Conservation (phyloP, 305 asterid species). For the Fraxinus albicans region DNA sequence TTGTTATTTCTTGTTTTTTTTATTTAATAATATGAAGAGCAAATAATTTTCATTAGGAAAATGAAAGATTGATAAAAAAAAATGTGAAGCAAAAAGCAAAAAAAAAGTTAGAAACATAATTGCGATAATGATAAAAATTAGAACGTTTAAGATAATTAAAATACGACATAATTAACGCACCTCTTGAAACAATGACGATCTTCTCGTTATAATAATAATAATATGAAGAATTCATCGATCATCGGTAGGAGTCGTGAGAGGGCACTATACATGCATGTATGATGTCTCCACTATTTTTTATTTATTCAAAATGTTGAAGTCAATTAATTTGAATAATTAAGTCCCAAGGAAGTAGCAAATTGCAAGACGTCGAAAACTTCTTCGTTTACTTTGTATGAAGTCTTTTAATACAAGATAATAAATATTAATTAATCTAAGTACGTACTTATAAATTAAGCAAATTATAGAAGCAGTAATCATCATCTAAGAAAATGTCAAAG, state of each 20-base stretch:
- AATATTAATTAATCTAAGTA: too few species aligned
- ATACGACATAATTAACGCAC: neutral
- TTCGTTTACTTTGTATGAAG: too few species aligned
- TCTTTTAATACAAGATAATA: too few species aligned
- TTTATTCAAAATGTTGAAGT: neutral
- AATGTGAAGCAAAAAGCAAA: neutral
- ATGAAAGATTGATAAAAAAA: neutral
- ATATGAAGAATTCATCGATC: neutral
- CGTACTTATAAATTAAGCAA: neutral
- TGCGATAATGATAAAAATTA: neutral
- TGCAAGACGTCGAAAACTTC: too few species aligned
- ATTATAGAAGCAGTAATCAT: neutral
- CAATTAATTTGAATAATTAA: neutral
- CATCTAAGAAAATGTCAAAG: neutral
- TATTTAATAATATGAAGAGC: too few species aligned
- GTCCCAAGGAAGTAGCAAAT: neutral
- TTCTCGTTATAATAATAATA: too few species aligned
- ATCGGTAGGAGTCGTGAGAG: neutral
- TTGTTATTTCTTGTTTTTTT: too few species aligned
- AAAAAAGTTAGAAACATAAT: too few species aligned
- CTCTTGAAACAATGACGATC: neutral
- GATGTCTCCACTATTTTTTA: too few species aligned
- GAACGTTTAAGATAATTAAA: too few species aligned
- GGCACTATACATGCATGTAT: neutral
- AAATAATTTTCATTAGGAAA: too few species aligned